Evolutionary conservation across 108 stramenopile genomes (phyloP).

Genomic region (Cyclotella cryptica): DNA sequence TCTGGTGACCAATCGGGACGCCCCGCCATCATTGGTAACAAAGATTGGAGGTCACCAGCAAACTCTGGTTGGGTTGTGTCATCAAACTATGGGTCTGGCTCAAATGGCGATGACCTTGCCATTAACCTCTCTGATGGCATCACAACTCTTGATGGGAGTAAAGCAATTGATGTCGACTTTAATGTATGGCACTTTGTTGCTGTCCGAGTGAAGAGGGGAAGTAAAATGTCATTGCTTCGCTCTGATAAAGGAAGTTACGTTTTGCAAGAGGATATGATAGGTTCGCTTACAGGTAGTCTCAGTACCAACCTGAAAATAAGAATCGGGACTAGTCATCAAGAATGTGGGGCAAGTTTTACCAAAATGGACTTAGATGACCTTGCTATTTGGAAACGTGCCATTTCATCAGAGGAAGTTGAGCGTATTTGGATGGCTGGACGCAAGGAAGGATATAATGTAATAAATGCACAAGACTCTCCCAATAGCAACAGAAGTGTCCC

Average conservation of each 20-base stretch:
- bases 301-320: too few species aligned
- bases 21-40: conserved; percentile 32
- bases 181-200: conserved; percentile 34
- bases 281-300: conserved; percentile 17
- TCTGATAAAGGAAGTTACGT: conserved; percentile 3
- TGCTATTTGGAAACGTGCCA: conserved; percentile 2
- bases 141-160: not conserved
- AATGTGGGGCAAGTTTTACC: not conserved
- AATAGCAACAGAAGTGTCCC: too few species aligned
- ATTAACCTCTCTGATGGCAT: conserved; percentile 24
- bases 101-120: too few species aligned
- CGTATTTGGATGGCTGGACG: conserved; percentile 12
- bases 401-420: conserved; percentile 14
- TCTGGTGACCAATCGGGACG: conserved; percentile 24
- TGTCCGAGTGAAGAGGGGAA: conserved; percentile 15
- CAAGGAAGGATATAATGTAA: too few species aligned
- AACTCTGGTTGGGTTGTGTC: conserved; percentile 32
- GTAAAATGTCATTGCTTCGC: conserved; percentile 23
- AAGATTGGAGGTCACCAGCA: conserved; percentile 13
- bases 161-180: conserved; percentile 28
- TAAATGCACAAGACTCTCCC: too few species aligned
- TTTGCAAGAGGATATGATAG: conserved; percentile 21
- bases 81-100: too few species aligned
- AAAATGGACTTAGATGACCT: conserved; percentile 37
- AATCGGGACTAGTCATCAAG: conserved; percentile 5